These are phyloP conservation scores for Solanum piurae DNA, from an alignment of 257 asterid genomes.

Conservation along the genomic window DNA sequence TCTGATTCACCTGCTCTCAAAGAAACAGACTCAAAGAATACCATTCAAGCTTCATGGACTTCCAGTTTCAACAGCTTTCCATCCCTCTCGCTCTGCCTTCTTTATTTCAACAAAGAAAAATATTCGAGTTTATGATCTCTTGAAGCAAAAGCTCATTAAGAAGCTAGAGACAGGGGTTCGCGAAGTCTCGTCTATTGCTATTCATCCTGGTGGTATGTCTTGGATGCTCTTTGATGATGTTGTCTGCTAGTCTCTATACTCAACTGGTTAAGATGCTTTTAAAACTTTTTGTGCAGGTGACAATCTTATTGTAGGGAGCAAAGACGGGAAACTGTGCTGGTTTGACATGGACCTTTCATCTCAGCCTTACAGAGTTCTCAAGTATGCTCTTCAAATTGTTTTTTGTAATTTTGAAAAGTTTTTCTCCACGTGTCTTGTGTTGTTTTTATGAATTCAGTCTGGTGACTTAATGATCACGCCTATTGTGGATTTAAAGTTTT, in stretches of 20 bases:
- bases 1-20: conserved; percentile 74
- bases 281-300: conserved; percentile 54
- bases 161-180: conserved; percentile 88
- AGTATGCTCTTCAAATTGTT: conserved; percentile 33
- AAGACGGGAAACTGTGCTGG: conserved; percentile 95
- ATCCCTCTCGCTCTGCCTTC: conserved; percentile 78
- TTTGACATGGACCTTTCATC: conserved; percentile 99
- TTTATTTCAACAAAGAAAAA: conserved; percentile 77
- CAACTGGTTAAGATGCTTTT: not conserved
- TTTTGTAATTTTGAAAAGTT: not conserved
- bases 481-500: not conserved
- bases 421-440: not conserved
- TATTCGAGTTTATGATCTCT: conserved; percentile 71
- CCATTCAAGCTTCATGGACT: conserved; percentile 89
- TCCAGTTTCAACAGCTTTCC: conserved; percentile 81
- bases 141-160: conserved; percentile 65
- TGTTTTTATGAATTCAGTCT: not conserved
- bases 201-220: conserved; percentile 80
- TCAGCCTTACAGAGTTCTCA: conserved; percentile 74
- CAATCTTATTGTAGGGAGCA: conserved; percentile 84
- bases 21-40: conserved; percentile 52
- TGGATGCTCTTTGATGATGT: not conserved
- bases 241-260: not conserved
- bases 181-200: conserved; percentile 79
- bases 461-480: not conserved